Base-by-base conservation (phyloP, 441 rosid genomes). In the Pelargonium fulgidum region DNA sequence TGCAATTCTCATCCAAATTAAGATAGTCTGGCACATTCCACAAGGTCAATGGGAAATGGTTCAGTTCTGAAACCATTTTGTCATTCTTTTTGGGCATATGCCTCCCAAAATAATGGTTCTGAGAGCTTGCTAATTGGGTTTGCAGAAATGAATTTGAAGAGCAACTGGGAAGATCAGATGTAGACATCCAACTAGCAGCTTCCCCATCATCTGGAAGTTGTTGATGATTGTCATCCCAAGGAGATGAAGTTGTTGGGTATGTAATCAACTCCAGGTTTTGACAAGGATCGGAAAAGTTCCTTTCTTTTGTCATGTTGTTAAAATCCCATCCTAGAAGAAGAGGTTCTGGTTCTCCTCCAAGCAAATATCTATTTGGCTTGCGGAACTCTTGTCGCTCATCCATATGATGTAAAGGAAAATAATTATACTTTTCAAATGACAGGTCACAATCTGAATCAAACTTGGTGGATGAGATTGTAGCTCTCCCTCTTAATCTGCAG, bases 281-380 rank as follows among this genome's bases (percentile, higher is more conserved):
- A 76, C 74, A 68, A 17, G 29, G 73, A n/a, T 68, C 41, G 64
- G 84, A 66, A 64, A 70, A 67, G 73, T 70, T 73, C 63, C 77
- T 76, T 39, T 80, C 79, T 76, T 75, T 42, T 42, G 65, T 71
- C 66, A 64, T 63, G 67, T 77, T 63, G 65, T 78, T 70, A 16
- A 64, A 73, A 69, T 82, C 80, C 89, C 86, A 82, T 69, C 74
- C 83, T 1, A 87, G 82, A 70, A 75, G 73, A 65, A 77, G 78
- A 33, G 83, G 19, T 11, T 73, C 79, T 33, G 73, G 70, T 69
- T 73, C 71, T 70, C 75, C 61, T 50, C 68, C 73, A 48, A 58
- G 52, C 48, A 72, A 62, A 16, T 75, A 72, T 73, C 66, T 65
- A 71, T 65, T 71, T 24, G 68, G 76, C 64, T 68, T 64, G 61